Evolutionary conservation across 2,329 filamentous ascomycete genomes (phyloP), one percentile per base, ranked within the genome.

Genomic region (Trichoderma simmonsii): DNA sequence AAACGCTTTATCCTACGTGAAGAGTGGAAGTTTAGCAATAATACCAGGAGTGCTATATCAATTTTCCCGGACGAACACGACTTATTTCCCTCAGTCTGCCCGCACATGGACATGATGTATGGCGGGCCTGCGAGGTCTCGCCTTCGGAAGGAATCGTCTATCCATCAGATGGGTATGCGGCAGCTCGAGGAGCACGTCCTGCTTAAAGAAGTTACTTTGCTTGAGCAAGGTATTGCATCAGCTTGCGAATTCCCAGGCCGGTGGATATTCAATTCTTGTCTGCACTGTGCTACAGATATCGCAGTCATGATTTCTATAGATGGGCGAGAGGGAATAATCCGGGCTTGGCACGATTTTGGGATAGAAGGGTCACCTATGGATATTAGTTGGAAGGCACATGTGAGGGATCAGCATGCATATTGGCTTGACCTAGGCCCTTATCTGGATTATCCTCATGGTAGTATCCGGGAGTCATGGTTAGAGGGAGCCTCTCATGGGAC

Each of bases 221-320:
- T 65, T 12, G 43, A 65, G 62, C 12, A 65, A 34, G n/a, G 43
- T 14, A n/a, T 65, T 34, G 28, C 28, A 54, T 65, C 32, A 26
- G 62, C 62, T 65, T 65, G 32, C n/a, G 28, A 32, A 54, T 65
- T 28, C 21, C 62, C 43, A 24, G 62, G 62, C 62, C 43, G 12
- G 62, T 65, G 28, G 62, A n/a, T 54, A 26, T 65, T 65, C n/a
- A 51, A 65, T 18, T 65, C 62, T 48, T 65, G 43, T 54, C 62
- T 65, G 6, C 62, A 65, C n/a, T 65, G 43, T 8, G 3, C n/a
- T 54, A 65, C 43, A 65, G 62, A 65, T 54, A 6, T 65, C 28
- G 62, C 62, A 12, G 14, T 65, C n/a, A 65, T 51, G 7, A 11
- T 65, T 65, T 65, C 62, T 48, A 48, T 15, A 14, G 62, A 54